phyloP scores from a whole-genome alignment of 140 eudicot species.

The Erigeron philadelphicus region DNA sequence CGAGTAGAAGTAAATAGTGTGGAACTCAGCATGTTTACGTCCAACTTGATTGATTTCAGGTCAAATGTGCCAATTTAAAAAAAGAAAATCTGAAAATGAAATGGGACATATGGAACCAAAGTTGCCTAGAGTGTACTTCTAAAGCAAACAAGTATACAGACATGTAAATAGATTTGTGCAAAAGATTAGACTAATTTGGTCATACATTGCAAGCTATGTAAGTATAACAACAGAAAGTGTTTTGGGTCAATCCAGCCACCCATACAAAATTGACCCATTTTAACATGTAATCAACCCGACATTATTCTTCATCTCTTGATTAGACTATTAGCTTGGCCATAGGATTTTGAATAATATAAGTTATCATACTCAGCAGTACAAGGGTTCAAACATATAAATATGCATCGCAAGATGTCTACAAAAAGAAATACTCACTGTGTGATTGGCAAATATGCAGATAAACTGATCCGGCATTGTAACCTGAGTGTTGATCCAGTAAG shows the following conservation, averaged over 20 bases:
- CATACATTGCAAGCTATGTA: too few species aligned
- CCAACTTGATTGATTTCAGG: background rate
- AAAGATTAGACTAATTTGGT: too few species aligned
- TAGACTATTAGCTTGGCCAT: too few species aligned
- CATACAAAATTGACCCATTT: background rate
- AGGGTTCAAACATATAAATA: background rate
- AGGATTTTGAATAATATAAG: background rate
- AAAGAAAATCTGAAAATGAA: too few species aligned
- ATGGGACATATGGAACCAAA: too few species aligned
- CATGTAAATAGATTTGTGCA: too few species aligned
- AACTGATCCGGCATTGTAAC: slow-evolving; percentile 58
- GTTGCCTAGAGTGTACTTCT: too few species aligned
- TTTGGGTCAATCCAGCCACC: too few species aligned
- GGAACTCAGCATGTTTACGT: background rate
- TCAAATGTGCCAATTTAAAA: background rate
- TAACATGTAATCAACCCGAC: background rate
- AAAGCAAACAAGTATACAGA: too few species aligned
- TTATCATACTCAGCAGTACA: background rate
- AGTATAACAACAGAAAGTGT: too few species aligned
- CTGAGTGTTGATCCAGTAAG: slow-evolving; percentile 58
- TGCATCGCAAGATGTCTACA: background rate
- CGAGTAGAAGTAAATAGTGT: background rate
- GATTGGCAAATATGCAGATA: slow-evolving; percentile 54
- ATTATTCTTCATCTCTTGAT: too few species aligned
- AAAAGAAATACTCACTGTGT: slow-evolving; percentile 45